Conservation (phyloP, 2,329 filamentous ascomycete species). For the Penicillium italicum region DNA sequence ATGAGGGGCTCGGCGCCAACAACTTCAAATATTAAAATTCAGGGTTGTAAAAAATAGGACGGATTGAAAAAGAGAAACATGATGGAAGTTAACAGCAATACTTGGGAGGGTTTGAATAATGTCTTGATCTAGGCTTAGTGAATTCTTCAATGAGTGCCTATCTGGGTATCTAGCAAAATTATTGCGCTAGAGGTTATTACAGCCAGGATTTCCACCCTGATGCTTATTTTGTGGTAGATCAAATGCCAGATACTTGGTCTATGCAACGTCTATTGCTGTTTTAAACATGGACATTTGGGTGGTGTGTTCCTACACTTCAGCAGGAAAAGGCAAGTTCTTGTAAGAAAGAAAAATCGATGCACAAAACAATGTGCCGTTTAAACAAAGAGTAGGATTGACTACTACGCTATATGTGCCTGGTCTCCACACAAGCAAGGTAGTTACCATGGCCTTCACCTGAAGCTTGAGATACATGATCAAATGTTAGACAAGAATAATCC, state of each 20-base stretch:
- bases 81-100: not conserved
- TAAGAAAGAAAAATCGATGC: too few relatives aligned
- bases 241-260: not conserved
- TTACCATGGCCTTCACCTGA: not conserved
- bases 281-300: not conserved
- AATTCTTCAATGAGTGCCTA: not conserved
- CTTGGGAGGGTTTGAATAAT: not conserved
- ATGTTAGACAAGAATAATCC: not conserved
- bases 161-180: too few relatives aligned
- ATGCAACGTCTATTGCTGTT: not conserved
- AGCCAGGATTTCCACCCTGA: not conserved
- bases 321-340: not conserved
- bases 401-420: not conserved
- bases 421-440: not conserved
- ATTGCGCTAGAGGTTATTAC: not conserved
- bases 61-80: not conserved
- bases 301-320: too few relatives aligned
- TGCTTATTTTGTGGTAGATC: not conserved
- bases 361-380: not conserved
- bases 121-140: not conserved
- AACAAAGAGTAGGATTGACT: not conserved
- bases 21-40: not conserved
- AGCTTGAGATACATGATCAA: not conserved
- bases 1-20: too few relatives aligned
- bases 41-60: not conserved